Evolutionary conservation across 1,284 basidiomycete species (phyloP).

Genomic region (Tranzscheliella williamsii): DNA sequence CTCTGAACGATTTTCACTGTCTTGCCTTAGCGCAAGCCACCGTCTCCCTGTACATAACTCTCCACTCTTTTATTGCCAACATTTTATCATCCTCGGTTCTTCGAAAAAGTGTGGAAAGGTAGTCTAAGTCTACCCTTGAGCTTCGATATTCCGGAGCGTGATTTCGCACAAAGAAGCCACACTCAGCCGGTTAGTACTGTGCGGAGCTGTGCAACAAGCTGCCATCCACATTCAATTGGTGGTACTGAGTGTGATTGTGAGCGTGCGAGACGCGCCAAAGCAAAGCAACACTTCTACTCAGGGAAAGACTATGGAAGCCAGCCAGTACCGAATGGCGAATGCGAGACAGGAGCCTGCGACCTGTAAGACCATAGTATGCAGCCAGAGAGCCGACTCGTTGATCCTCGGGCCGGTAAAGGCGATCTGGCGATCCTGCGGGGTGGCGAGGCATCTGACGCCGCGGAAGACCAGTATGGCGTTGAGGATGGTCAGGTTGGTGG

Average conservation of each 20-base stretch:
- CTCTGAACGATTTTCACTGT: not conserved
- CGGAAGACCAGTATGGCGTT: conserved; percentile 53
- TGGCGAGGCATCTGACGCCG: conserved; percentile 23
- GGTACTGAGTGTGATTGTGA: not conserved
- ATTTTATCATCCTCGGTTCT: too few relatives aligned
- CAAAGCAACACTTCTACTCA: too few relatives aligned
- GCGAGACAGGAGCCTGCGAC: conserved; percentile 40
- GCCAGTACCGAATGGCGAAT: conserved; percentile 54
- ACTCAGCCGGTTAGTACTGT: too few relatives aligned
- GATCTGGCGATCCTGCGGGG: not conserved
- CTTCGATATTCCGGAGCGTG: too few relatives aligned
- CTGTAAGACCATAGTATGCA: conserved; percentile 48
- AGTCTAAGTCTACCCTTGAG: too few relatives aligned
- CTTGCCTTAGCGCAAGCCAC: too few relatives aligned
- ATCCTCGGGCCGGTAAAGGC: conserved; percentile 23
- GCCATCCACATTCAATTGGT: not conserved
- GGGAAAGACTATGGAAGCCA: conserved; percentile 52
- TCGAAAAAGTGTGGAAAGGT: too few relatives aligned
- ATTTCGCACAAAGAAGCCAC: too few relatives aligned
- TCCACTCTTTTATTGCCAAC: too few relatives aligned
- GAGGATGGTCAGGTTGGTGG: conserved; percentile 56
- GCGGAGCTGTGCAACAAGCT: too few relatives aligned
- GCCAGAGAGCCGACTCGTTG: conserved; percentile 44
- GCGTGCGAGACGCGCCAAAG: too few relatives aligned
- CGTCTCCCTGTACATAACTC: too few relatives aligned